Base-by-base conservation (phyloP, 2,329 filamentous ascomycete genomes). In the Sporothrix pseudoabietina region DNA sequence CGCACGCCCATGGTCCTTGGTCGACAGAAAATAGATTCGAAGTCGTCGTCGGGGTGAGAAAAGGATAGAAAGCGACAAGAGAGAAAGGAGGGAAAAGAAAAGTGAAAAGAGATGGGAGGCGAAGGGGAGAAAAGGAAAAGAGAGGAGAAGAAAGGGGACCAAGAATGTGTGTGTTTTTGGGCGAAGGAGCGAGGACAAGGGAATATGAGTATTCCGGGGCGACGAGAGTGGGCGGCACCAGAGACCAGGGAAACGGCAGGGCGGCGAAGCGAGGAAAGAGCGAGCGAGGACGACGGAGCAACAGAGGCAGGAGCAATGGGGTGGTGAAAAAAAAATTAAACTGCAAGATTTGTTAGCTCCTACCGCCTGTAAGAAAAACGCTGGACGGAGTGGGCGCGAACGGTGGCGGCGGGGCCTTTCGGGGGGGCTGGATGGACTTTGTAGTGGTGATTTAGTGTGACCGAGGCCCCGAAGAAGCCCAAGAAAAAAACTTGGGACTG, bases 1-100 rank as follows among this genome's bases (percentile, higher is more conserved):
- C 65, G 54, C 32, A 73, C 52, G 47, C 66, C 72, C 72, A 73
- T 73, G 39, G 55, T 73, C 66, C 68, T 57, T n/a, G n/a, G 65
- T 54, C 26, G 30, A 72, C 59, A 52, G 32, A 47, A 55, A 63
- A 22, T 47, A 47, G 16, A 47, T 65, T 57, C 49, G 54, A 39
- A 63, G 8, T 65, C 35, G 59, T 41, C n/a, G 35, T 68, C 66
- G 69, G 39, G 41, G 30, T 47, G 65, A 55, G 44, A 41, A 32
- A 59, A 63, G 69, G 39, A 57, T 57, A 52, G 32, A 55, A 16
- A 52, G 16, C 47, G 69, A 39, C 39, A 19, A 49, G 49, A 69
- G 19, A 30, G 39, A 57, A 26, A 52, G 52, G 49, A 22, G 57
- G 65, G 32, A 16, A 54, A 61, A 41, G 44, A 35, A 39, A 49